These are phyloP conservation scores for Malassezia arunalokei DNA, from an alignment of 1,284 basidiomycete genomes.

Conservation along the genomic window DNA sequence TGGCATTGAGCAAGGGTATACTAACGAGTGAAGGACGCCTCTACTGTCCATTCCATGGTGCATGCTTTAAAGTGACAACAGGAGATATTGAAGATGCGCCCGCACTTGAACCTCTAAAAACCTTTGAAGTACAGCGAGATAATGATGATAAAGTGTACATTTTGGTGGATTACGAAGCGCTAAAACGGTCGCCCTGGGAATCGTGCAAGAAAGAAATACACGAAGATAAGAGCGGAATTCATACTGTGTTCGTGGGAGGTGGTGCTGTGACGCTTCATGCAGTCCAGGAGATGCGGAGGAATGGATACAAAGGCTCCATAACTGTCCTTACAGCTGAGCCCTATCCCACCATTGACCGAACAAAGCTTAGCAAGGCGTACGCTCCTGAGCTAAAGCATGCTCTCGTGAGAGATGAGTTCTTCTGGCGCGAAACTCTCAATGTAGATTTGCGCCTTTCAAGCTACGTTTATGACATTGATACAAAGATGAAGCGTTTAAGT, in stretches of 20 bases:
- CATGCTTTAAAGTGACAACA: slow-evolving; percentile 65
- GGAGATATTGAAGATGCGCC: slow-evolving; percentile 69
- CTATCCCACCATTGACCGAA: slow-evolving; percentile 74
- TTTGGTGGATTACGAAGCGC: slow-evolving; percentile 57
- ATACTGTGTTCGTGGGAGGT: slow-evolving; percentile 73
- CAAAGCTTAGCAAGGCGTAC: slow-evolving; percentile 78
- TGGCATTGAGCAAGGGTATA: slow-evolving; percentile 67
- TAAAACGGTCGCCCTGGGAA: slow-evolving; percentile 49
- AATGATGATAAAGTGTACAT: slow-evolving; percentile 65
- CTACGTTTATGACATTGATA: slow-evolving; percentile 25
- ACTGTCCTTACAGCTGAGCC: slow-evolving; percentile 68
- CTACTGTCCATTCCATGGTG: slow-evolving; percentile 78
- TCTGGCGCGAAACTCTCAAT: slow-evolving; percentile 67
- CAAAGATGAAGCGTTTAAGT: slow-evolving; percentile 38
- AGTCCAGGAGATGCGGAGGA: slow-evolving; percentile 71
- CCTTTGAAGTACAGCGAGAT: slow-evolving; percentile 58
- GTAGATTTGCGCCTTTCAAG: slow-evolving; percentile 61
- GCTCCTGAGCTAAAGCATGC: slow-evolving; percentile 65
- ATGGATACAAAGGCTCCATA: slow-evolving; percentile 65
- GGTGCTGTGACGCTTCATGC: slow-evolving; percentile 69
- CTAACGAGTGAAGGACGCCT: slow-evolving; percentile 66
- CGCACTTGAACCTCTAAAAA: slow-evolving; percentile 69
- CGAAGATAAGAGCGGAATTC: slow-evolving; percentile 25
- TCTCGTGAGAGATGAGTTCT: slow-evolving; percentile 60
- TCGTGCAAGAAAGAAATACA: slow-evolving; percentile 22